Base-by-base conservation (phyloP, 2,329 filamentous ascomycete genomes). In the Aaosphaeria arxii region DNA sequence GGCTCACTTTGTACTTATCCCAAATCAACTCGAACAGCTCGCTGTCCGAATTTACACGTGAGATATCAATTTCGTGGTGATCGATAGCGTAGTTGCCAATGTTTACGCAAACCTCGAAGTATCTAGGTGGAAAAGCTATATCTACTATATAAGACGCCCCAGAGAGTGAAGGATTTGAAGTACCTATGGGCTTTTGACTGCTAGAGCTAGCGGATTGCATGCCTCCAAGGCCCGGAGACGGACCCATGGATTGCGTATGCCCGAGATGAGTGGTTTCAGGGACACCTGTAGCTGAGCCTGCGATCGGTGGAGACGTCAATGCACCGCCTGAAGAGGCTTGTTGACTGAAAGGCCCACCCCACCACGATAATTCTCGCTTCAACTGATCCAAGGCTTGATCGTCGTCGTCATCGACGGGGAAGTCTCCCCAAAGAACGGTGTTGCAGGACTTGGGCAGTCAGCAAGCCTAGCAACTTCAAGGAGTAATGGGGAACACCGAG, bases 51-150 rank as follows among this genome's bases (percentile, higher is more conserved):
- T 11, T 36, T 11, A 50, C 40, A 7, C 32, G 11, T 29, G 47
- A 47, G 40, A 50, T 50, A 30, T 50, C 47, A 17, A 50, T 46
- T 35, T 50, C 44, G 32, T 50, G 36, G 30, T 50, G 47, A n/a
- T 47, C 40, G 29, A 47, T 47, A 38, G 44, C 44, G 44, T 46
- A 32, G 24, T 46, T 47, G 7, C 44, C 44, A 7, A 43, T 41
- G 44, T 47, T 43, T 6, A 50, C 32, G 40, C 47, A 50, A 13
- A 48, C 13, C 29, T 48, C 46, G 30, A 48, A 48, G n/a, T 45
- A 43, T 39, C 35, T 36, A 7, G 30, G 30, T 33, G 42, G 24
- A 11, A 31, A n/a, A 11, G 42, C 28, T 11, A 43, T 43, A 29
- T 43, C n/a, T 11, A 43, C 42, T 43, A 33, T 32, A 33, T 43